Conservation (phyloP, 768 basidiomycete genomes). For the Tephrocybe sp. region DNA sequence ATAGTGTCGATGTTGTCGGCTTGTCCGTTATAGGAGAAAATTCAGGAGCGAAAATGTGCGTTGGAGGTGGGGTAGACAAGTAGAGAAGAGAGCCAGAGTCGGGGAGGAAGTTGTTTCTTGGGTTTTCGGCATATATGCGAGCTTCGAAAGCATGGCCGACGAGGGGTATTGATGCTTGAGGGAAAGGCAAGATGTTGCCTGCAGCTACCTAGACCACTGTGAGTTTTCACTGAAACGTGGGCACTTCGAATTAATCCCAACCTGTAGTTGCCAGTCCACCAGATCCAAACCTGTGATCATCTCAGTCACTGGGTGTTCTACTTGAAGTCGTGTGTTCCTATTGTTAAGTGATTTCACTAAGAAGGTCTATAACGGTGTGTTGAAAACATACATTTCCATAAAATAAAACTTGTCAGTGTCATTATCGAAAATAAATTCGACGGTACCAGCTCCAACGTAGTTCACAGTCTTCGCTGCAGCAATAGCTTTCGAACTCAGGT, state of each 20-base stretch:
- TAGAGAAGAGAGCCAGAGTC: slow-evolving; percentile 84
- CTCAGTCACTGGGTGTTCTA: slow-evolving; percentile 92
- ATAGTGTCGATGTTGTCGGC: slow-evolving; percentile 20
- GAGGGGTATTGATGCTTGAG: slow-evolving; percentile 77
- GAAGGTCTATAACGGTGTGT: not conserved
- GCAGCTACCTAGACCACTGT: slow-evolving; percentile 64
- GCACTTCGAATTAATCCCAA: slow-evolving; percentile 19
- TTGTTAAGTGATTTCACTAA: not conserved
- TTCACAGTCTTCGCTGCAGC: slow-evolving; percentile 91
- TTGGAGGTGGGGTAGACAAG: slow-evolving; percentile 77
- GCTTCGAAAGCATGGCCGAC: slow-evolving; percentile 95
- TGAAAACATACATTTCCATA: slow-evolving; percentile 81
- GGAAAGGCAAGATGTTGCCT: slow-evolving; percentile 80
- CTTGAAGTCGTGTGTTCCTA: slow-evolving; percentile 85
- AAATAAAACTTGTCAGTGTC: slow-evolving; percentile 87
- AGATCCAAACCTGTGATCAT: slow-evolving; percentile 94
- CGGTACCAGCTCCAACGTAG: slow-evolving; percentile 90
- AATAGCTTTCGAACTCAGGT: slow-evolving; percentile 83
- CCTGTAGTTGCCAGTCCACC: slow-evolving; percentile 94
- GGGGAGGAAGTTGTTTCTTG: slow-evolving; percentile 89
- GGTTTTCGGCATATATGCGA: slow-evolving; percentile 94
- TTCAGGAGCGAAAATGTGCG: slow-evolving; percentile 63
- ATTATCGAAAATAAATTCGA: slow-evolving; percentile 98
- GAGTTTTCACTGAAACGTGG: not conserved
- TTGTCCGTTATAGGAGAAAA: slow-evolving; percentile 24